Evolutionary conservation across 2,329 filamentous ascomycete genomes (phyloP).

Genomic region (Endocalyx cinctus): DNA sequence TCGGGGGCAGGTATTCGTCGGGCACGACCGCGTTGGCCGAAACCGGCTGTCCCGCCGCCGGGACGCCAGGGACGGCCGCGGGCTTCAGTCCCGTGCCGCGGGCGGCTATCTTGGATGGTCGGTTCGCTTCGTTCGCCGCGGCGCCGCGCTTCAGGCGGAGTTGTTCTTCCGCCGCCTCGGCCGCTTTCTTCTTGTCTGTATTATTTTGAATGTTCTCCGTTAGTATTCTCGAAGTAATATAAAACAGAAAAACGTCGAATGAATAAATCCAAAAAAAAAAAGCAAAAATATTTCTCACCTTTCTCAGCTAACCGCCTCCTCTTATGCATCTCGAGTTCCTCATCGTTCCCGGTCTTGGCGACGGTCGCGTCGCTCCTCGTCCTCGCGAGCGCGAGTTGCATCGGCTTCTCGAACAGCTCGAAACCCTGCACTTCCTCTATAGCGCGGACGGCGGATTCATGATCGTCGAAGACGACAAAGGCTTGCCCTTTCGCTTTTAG

Average conservation of each 20-base stretch:
- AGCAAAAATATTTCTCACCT: too few relatives aligned
- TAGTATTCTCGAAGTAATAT: constrained; percentile 3
- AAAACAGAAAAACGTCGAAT: constrained; percentile 6
- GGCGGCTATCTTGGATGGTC: constrained; percentile 63
- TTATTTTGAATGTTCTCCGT: not conserved
- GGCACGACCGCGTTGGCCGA: constrained; percentile 67
- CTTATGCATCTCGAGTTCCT: constrained; percentile 87
- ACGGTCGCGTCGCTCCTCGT: constrained; percentile 86
- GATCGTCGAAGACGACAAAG: constrained; percentile 82
- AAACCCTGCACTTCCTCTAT: constrained; percentile 91
- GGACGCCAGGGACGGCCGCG: too few relatives aligned
- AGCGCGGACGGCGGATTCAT: constrained; percentile 74
- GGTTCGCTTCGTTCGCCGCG: constrained; percentile 34
- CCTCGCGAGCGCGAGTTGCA: constrained; percentile 77
- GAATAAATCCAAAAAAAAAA: too few relatives aligned
- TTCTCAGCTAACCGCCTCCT: constrained; percentile 81
- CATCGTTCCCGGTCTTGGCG: constrained; percentile 62
- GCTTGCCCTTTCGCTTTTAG: constrained; percentile 92
- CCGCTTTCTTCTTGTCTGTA: constrained; percentile 70
- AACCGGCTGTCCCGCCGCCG: constrained; percentile 61
- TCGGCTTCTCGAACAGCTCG: constrained; percentile 85
- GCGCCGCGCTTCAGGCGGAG: constrained; percentile 64
- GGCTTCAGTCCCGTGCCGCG: constrained; percentile 53
- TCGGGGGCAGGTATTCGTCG: constrained; percentile 97
- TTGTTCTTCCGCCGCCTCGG: constrained; percentile 73